Evolutionary conservation across 257 asterid species (phyloP), one percentile per base, ranked within the genome.

Genomic region (Ophiorrhiza pumila): DNA sequence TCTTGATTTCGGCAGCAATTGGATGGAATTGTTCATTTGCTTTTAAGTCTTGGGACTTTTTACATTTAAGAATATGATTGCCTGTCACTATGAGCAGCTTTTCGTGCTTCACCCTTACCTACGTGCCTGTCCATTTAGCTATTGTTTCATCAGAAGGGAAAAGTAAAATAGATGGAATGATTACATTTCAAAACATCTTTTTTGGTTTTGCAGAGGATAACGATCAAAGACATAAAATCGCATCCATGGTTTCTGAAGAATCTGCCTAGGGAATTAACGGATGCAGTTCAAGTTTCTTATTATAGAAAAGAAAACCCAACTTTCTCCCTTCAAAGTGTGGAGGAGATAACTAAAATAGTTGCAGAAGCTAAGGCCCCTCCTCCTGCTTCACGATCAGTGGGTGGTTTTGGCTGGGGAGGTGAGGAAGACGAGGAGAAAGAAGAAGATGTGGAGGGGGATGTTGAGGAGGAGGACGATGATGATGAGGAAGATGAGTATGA

Each of bases 191-290:
- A n/a, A 5, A 18, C 22, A 6, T 69, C 31, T 69, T 58, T n/a
- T 20, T 27, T 32, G 47, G 55, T 50, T 73, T 78, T 79, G 86
- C 86, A 89, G 96, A 85, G 97, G 78, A 71, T 91, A 49, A 70
- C 90, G 8, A 69, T 91, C 62, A 84, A 86, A 75, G 91, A 91
- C 11, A 86, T 91, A 80, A 91, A 91, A 75, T 52, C 88, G 3
- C 96, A 91, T 76, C 92, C 94, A 34, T 91, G 97, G 97, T 91
- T 91, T 64, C 72, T 91, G 80, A 91, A 89, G 88, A 89, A 91
- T 74, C 75, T 91, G 69, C 97, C 97, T 0, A 80, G 97, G 81
- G 97, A 89, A 76, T 73, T 91, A 61, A 87, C 89, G 2, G 97
- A 89, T 64, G 83, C 80, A 58, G 90, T 92, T 74, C 97, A 91